A percentile compares a stretch with the other conserved stretches of the same genome.
Conservation (phyloP, 106 monocot genomes). For the Allium cepa region DNA sequence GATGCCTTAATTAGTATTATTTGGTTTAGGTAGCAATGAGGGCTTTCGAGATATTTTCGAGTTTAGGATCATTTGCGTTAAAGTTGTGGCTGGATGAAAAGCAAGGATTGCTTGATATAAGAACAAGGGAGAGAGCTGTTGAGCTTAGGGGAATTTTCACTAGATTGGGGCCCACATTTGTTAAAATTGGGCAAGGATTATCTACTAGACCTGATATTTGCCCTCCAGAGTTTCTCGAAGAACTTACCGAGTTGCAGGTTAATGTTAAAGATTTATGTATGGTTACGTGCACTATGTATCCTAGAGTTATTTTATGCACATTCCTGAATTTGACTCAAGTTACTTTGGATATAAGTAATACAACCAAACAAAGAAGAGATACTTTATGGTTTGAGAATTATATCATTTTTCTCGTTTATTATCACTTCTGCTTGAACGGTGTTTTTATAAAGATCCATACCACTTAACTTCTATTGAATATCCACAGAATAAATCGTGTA, state of each 20-base stretch:
- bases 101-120: constrained; percentile 36
- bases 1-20: background rate
- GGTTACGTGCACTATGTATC: no score
- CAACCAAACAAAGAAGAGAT: no score
- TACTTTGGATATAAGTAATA: no score
- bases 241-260: constrained; percentile 90
- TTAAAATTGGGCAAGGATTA: constrained; percentile 95
- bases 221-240: constrained; percentile 91
- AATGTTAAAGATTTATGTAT: background rate
- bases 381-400: no score
- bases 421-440: no score
- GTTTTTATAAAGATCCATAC: no score
- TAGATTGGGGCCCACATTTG: constrained; percentile 83
- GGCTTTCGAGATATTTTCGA: constrained; percentile 56
- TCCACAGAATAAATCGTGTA: no score
- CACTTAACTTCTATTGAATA: no score
- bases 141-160: constrained; percentile 62
- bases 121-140: constrained; percentile 54
- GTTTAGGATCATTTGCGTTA: constrained; percentile 53
- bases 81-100: constrained; percentile 57
- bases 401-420: no score
- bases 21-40: constrained; percentile 38
- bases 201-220: constrained; percentile 95
- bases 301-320: no score
- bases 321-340: no score